Evolutionary conservation across 352 stramenopile genomes (phyloP), one percentile per base, ranked within the genome.

Genomic region (Elongisporangium prolatum): DNA sequence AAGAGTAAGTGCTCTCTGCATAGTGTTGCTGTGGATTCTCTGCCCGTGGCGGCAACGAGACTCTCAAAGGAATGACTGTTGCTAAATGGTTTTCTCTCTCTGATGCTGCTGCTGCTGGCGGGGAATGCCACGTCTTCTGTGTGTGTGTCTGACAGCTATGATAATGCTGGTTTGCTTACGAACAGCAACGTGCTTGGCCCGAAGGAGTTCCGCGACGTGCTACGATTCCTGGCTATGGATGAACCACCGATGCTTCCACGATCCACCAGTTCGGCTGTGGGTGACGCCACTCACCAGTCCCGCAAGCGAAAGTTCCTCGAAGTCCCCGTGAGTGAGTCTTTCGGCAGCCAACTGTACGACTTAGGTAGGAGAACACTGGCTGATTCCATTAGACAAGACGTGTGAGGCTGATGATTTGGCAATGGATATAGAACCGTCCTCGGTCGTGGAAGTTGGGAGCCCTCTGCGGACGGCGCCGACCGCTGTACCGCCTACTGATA

Each of bases 231-330:
- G 24, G 83, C 86, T 17, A 95, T 95, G 84, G 86, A 95, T 54
- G 84, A 95, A 24, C 79, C 84, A 0, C 72, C 82, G 20, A 44
- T 95, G 22, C 64, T 95, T n/a, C 76, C 80, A 9, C 57, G 65
- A 44, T 86, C 83, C 18, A 75, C 78, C 0, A 75, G 60, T 1
- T 65, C 77, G 48, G 64, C 72, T 9, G 63, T 77, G 21, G 63
- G 74, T 18, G 50, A 72, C 49, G 56, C 74, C n/a, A 64, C 59
- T 1, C 57, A 75, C 37, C 61, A 59, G 2, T 75, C 72, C 25
- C 69, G 84, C 9, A 95, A 95, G 63, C 73, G 86, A 11, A 95
- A 95, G 53, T 95, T 95, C 37, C 79, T 93, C 4, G 86, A 95
- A 67, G 81, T 93, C 1, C 67, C 67, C 8, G 34, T 44, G 34